phyloP scores from a whole-genome alignment of 768 basidiomycete genomes.

The Trametes sanguinea region DNA sequence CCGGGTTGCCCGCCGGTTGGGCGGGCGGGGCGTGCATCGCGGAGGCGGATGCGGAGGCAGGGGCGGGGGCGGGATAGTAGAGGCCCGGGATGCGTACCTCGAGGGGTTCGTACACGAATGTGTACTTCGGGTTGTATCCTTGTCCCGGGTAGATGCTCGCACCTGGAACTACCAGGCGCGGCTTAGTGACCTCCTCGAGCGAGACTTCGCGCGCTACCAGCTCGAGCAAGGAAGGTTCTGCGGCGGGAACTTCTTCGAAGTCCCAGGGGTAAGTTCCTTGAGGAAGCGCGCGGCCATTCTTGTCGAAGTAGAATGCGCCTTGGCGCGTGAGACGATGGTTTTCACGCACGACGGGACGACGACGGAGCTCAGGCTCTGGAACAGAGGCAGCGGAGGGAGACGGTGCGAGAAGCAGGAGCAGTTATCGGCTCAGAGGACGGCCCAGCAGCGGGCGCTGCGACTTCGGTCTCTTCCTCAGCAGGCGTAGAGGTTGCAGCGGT shows the following conservation, averaged over 20 bases:
- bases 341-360: not conserved
- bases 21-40: not conserved
- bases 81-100: not conserved
- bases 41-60: no score
- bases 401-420: not conserved
- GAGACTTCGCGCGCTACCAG: not conserved
- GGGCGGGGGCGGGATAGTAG: no score
- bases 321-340: not conserved
- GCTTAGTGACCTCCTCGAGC: not conserved
- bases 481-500: not conserved
- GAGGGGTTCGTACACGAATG: not conserved
- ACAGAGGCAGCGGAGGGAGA: not conserved
- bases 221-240: not conserved
- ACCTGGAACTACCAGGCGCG: not conserved
- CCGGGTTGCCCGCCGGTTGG: not conserved
- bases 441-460: not conserved
- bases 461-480: not conserved
- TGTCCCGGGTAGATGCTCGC: slow-evolving; percentile 1
- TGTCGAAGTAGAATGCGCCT: not conserved
- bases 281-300: not conserved
- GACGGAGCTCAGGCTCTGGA: not conserved
- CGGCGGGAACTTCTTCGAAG: not conserved
- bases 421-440: not conserved
- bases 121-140: not conserved
- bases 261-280: not conserved